Conservation (phyloP, 345 rosid genomes). For the Salix brachista region DNA sequence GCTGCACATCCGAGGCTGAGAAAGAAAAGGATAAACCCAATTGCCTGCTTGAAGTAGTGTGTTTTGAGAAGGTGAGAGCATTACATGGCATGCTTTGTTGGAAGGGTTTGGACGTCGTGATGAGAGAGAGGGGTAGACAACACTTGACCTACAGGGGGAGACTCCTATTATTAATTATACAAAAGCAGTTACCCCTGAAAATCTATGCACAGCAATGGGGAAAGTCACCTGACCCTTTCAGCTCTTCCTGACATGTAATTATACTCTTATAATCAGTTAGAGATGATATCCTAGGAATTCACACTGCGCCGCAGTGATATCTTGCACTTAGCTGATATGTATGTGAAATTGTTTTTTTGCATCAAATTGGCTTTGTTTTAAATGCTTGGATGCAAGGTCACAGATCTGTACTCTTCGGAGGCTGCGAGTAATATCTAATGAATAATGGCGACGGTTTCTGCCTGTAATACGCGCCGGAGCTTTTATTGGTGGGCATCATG, state of each 20-base stretch:
- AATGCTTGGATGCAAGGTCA: neutral
- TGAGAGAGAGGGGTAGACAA: neutral
- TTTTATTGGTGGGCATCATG: too few relatives aligned
- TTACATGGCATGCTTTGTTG: slow-evolving; percentile 46
- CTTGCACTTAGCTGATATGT: neutral
- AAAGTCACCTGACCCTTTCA: slow-evolving; percentile 37
- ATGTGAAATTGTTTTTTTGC: slow-evolving; percentile 7
- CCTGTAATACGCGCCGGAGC: neutral
- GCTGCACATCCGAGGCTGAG: slow-evolving; percentile 53
- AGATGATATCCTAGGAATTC: neutral
- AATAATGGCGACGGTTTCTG: neutral
- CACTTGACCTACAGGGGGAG: slow-evolving; percentile 4
- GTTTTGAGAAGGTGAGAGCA: slow-evolving; percentile 30
- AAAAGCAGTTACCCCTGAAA: slow-evolving; percentile 13
- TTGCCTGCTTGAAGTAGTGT: slow-evolving; percentile 33
- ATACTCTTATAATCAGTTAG: slow-evolving; percentile 17
- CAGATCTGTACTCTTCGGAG: slow-evolving; percentile 1
- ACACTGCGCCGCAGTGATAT: neutral
- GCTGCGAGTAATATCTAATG: neutral
- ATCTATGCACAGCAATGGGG: slow-evolving; percentile 33
- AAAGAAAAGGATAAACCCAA: slow-evolving; percentile 49
- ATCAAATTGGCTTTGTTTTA: neutral
- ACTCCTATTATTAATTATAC: slow-evolving; percentile 8
- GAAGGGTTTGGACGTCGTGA: slow-evolving; percentile 35
- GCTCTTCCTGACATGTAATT: slow-evolving; percentile 52